Percentiles rank a stretch among this genome's conserved stretches.
These are phyloP conservation scores for Hypsizygus marmoreus DNA, from an alignment of 768 basidiomycete genomes.

Conservation along the genomic window DNA sequence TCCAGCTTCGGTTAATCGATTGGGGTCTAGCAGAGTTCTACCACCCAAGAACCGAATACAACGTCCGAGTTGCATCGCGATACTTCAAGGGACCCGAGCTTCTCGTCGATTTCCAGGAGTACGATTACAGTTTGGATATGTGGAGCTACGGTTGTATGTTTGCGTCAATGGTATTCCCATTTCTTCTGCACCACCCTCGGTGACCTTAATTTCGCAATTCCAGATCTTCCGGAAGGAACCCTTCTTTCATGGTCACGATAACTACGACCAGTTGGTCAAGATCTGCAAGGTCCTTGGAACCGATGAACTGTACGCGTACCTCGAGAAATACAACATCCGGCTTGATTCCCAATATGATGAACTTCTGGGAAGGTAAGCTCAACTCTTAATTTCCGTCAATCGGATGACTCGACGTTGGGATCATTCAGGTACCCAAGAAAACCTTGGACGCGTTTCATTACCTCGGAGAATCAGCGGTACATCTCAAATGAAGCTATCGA, in stretches of 20 bases:
- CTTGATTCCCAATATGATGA: constrained; percentile 97
- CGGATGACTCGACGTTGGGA: constrained; percentile 10
- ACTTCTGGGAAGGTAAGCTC: constrained; percentile 75
- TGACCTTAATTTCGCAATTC: constrained; percentile 9
- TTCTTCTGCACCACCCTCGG: constrained; percentile 10
- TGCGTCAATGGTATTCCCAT: constrained; percentile 93
- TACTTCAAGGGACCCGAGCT: constrained; percentile 99
- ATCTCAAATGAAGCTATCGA: constrained; percentile 97
- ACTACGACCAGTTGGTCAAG: constrained; percentile 97
- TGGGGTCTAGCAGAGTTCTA: constrained; percentile 99
- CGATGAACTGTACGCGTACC: constrained; percentile 89
- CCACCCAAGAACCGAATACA: constrained; percentile 96
- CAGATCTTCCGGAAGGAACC: constrained; percentile 99
- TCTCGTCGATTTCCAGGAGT: constrained; percentile 97
- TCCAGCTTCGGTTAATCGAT: constrained; percentile 91
- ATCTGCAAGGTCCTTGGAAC: constrained; percentile 98
- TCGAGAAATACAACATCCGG: constrained; percentile 94
- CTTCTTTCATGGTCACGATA: constrained; percentile 99
- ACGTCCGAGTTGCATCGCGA: constrained; percentile 94
- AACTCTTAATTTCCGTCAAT: neutral
- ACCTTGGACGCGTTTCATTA: constrained; percentile 94
- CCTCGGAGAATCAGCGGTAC: constrained; percentile 93
- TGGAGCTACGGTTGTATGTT: constrained; percentile 99
- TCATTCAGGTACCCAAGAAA: constrained; percentile 80
- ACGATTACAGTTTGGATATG: constrained; percentile 97